Evolutionary conservation across 441 rosid species (phyloP), one percentile per base, ranked within the genome.

Genomic region (Populus hybrid): DNA sequence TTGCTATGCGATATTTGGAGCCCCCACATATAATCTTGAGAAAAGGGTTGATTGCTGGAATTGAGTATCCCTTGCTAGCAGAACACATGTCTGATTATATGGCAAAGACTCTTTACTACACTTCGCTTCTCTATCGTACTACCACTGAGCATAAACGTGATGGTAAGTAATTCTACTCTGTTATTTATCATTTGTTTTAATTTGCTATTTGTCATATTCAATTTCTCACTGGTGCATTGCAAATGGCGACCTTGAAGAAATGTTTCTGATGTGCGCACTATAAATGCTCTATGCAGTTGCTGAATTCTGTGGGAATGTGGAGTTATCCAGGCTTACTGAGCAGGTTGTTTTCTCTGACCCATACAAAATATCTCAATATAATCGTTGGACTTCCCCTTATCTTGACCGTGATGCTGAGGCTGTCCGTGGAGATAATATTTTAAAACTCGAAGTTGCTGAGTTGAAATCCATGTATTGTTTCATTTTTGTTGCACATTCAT

Each of bases 321-420:
- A 94, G 91, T 72, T 91, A 42, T 91, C 95, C 82, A 87, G 99
- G 84, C 94, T 86, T 70, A 95, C 99, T 2, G 99, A 89, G 87
- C 97, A 90, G 84, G 97, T 95, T 75, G 92, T 93, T 80, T 95
- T 95, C 78, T 93, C 98, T 20, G 97, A 94, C 75, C 99, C 97
- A 0, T 95, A 95, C 80, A 90, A 87, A 84, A 82, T 89, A 32
- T 91, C 98, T 11, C 67, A 90, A 50, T 85, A 84, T 83, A 95
- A 95, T 72, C 91, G 57, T 63, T 90, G 98, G 91, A 92, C 90
- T 78, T 88, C 97, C 24, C 98, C 97, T 67, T 89, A 85, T 82
- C 98, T 95, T 65, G 98, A 95, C 76, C 82, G 20, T 32, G 97
- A 92, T 82, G 95, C 95, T 6, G 88, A 86, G 81, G 90, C 97